A percentile compares a stretch with the other conserved stretches of the same genome.
Evolutionary conservation across 257 asterid species (phyloP).

Genomic region (Dorcoceras hygrometricum): DNA sequence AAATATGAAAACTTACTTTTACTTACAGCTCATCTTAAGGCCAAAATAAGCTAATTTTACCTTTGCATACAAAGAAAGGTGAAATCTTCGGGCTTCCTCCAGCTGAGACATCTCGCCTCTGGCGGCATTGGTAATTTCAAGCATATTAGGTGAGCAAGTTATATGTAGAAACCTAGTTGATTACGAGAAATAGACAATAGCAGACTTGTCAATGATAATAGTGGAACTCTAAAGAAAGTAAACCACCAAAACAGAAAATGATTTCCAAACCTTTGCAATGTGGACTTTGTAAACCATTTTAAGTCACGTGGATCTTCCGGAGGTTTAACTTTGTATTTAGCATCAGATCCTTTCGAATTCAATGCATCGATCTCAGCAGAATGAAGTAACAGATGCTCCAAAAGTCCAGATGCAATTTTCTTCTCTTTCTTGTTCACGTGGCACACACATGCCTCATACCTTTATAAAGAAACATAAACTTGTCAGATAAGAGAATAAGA

Average conservation of each 20-base stretch:
- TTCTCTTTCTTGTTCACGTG: slow-evolving; percentile 44
- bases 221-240: slow-evolving; percentile 14
- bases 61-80: background rate
- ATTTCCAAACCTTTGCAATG: slow-evolving; percentile 56
- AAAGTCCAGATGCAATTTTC: slow-evolving; percentile 57
- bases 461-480: slow-evolving; percentile 26
- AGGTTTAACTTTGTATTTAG: slow-evolving; percentile 45
- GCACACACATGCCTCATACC: slow-evolving; percentile 70
- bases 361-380: slow-evolving; percentile 52
- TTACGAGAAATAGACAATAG: slow-evolving; percentile 19
- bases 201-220: slow-evolving; percentile 14
- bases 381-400: slow-evolving; percentile 72
- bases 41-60: background rate
- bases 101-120: slow-evolving; percentile 50
- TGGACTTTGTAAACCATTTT: slow-evolving; percentile 80
- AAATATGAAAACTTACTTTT: slow-evolving; percentile 5
- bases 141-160: slow-evolving; percentile 55
- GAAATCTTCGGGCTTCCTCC: background rate
- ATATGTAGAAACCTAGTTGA: slow-evolving; percentile 63
- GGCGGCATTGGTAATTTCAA: slow-evolving; percentile 43
- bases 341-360: slow-evolving; percentile 53
- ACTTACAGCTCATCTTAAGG: slow-evolving; percentile 14
- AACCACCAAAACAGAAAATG: slow-evolving; percentile 23
- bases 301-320: slow-evolving; percentile 41
- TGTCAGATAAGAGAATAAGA: background rate